Percentiles rank a stretch among this genome's conserved stretches.
Evolutionary conservation across 805 yeast genomes (phyloP).

Genomic region (Hanseniaspora jakobsenii): DNA sequence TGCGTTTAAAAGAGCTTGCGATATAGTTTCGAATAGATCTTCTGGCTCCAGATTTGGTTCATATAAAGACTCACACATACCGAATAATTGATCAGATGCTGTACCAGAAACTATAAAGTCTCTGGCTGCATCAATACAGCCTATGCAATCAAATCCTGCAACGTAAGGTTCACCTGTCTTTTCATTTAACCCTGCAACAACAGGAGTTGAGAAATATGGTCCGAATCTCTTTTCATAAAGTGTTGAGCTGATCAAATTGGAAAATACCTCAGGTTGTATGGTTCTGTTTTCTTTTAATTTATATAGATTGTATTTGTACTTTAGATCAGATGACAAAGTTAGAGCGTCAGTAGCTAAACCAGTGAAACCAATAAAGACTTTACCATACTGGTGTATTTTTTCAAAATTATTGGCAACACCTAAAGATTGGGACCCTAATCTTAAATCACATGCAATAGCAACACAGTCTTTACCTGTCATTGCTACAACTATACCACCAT

Average conservation of each 20-base stretch:
- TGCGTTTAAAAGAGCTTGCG: conserved; percentile 87
- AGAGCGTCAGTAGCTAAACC: conserved; percentile 92
- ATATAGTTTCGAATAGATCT: conserved; percentile 86
- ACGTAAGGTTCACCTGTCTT: conserved; percentile 75
- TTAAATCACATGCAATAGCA: conserved; percentile 90
- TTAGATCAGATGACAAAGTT: conserved; percentile 69
- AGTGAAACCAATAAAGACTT: conserved; percentile 79
- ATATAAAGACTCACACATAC: conserved; percentile 95
- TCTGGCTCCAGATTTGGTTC: conserved; percentile 92
- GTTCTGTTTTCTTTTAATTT: conserved; percentile 81
- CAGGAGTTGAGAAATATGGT: conserved; percentile 92
- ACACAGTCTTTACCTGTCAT: conserved; percentile 98
- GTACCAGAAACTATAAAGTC: conserved; percentile 95
- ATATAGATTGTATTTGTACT: conserved; percentile 76
- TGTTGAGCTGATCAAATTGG: conserved; percentile 81
- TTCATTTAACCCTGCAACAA: conserved; percentile 87
- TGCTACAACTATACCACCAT: conserved; percentile 93
- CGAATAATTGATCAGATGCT: conserved; percentile 90
- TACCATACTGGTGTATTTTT: conserved; percentile 76
- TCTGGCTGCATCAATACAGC: conserved; percentile 87
- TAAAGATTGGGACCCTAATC: conserved; percentile 85
- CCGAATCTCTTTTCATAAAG: conserved; percentile 87
- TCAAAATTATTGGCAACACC: conserved; percentile 90
- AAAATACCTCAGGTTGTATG: conserved; percentile 88
- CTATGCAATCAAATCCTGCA: conserved; percentile 92